These are phyloP conservation scores for Saussurea involucrata DNA, from an alignment of 129 eudicot genomes.

Conservation along the genomic window DNA sequence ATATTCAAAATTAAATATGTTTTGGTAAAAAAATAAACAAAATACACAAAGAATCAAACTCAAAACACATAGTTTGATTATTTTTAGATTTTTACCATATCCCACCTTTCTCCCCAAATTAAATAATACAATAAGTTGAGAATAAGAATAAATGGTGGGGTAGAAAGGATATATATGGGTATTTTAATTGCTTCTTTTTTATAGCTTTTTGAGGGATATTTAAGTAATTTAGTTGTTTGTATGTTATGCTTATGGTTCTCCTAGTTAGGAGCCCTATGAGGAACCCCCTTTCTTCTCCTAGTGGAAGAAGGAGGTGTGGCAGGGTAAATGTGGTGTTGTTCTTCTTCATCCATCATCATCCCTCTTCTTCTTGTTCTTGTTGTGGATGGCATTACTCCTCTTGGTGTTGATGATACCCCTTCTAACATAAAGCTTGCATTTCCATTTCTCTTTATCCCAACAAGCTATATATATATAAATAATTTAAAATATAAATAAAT, in stretches of 20 bases:
- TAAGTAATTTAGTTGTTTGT: slow-evolving; percentile 24
- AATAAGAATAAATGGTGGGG: slow-evolving; percentile 21
- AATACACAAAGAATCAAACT: slow-evolving; percentile 20
- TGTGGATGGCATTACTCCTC: slow-evolving; percentile 12
- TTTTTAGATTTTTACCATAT: slow-evolving; percentile 12
- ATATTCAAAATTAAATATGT: background rate
- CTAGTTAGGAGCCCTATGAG: slow-evolving; percentile 57
- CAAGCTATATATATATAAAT: slow-evolving; percentile 48
- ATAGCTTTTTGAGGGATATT: slow-evolving; percentile 8
- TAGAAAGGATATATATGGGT: slow-evolving; percentile 8
- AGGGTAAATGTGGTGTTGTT: slow-evolving; percentile 52
- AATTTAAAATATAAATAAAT: background rate
- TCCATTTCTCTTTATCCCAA: slow-evolving; percentile 69
- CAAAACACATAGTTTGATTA: slow-evolving; percentile 22
- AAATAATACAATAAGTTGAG: slow-evolving; percentile 9
- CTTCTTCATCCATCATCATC: slow-evolving; percentile 35
- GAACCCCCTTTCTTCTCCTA: slow-evolving; percentile 91
- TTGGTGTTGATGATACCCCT: slow-evolving; percentile 20
- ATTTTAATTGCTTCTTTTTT: background rate
- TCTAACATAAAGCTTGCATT: slow-evolving; percentile 64
- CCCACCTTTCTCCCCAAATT: slow-evolving; percentile 14
- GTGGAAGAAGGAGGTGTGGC: slow-evolving; percentile 56
- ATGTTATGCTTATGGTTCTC: slow-evolving; percentile 7
- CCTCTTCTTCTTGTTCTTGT: slow-evolving; percentile 24
- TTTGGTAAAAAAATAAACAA: no score